phyloP scores from a whole-genome alignment of 2,329 filamentous ascomycete genomes.

The Cladophialophora exuberans region DNA sequence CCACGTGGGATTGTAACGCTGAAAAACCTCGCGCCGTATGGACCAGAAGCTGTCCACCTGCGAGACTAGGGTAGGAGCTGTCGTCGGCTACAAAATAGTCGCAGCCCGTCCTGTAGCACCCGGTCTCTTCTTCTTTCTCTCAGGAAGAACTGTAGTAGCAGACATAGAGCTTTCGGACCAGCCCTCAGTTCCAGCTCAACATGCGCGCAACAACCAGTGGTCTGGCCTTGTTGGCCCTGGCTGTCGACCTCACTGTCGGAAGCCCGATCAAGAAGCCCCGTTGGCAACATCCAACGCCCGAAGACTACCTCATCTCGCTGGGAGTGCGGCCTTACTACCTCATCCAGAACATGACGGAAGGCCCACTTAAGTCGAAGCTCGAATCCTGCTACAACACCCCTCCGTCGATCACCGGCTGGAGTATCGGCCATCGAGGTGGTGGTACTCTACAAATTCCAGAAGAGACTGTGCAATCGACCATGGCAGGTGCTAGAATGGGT shows the following conservation, averaged over 20 bases:
- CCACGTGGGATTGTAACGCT: slow-evolving; percentile 15
- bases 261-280: slow-evolving; percentile 16
- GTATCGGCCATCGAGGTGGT: slow-evolving; percentile 60
- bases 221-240: slow-evolving; percentile 22
- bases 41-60: slow-evolving; percentile 8
- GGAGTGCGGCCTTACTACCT: slow-evolving; percentile 69
- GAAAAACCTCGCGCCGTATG: background rate
- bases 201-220: slow-evolving; percentile 21
- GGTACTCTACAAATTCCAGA: slow-evolving; percentile 65
- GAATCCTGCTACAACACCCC: slow-evolving; percentile 60
- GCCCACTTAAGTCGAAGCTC: slow-evolving; percentile 63
- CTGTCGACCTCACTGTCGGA: slow-evolving; percentile 14
- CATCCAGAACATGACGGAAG: slow-evolving; percentile 64
- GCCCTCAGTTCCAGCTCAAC: background rate
- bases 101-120: background rate
- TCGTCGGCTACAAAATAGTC: slow-evolving; percentile 16
- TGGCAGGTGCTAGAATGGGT: slow-evolving; percentile 69
- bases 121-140: background rate
- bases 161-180: background rate
- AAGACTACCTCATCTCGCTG: slow-evolving; percentile 54
- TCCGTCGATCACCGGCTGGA: slow-evolving; percentile 58
- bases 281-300: slow-evolving; percentile 6
- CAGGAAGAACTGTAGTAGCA: slow-evolving; percentile 7
- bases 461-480: slow-evolving; percentile 62
- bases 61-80: background rate